phyloP scores from a whole-genome alignment of 352 stramenopile genomes.

The Globisporangium mamillatum region DNA sequence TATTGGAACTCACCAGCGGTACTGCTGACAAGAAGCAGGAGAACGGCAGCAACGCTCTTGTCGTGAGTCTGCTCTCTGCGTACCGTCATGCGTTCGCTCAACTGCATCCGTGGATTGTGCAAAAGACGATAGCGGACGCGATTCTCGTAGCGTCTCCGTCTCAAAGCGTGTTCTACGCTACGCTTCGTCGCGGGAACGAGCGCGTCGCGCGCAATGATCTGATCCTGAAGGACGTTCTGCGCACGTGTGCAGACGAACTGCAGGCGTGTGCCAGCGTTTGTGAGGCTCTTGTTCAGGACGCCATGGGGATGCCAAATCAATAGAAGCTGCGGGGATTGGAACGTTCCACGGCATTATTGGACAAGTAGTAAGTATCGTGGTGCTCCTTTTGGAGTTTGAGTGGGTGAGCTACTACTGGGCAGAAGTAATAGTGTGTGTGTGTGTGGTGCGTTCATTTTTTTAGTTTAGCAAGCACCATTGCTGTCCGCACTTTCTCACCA shows the following conservation, averaged over 20 bases:
- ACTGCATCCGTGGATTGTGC: conserved; percentile 15
- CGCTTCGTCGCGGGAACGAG: conserved; percentile 13
- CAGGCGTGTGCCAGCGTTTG: conserved; percentile 3
- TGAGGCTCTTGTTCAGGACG: not conserved
- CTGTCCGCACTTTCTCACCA: not conserved
- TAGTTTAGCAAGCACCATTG: not conserved
- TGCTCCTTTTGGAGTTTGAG: not conserved
- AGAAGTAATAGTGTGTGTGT: not conserved
- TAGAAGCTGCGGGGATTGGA: not conserved
- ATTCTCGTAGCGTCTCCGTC: not conserved
- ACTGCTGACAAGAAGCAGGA: not conserved
- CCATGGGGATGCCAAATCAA: not conserved
- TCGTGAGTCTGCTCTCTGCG: not conserved
- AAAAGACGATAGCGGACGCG: conserved; percentile 7
- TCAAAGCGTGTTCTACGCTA: conserved; percentile 9
- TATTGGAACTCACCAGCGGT: conserved; percentile 9
- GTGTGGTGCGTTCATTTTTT: not conserved
- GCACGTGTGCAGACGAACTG: conserved; percentile 7
- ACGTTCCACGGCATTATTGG: not conserved
- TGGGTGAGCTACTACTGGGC: not conserved
- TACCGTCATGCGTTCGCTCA: conserved; percentile 16
- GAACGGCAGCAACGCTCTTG: not conserved
- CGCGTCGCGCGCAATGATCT: conserved; percentile 12
- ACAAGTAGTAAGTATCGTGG: not conserved
- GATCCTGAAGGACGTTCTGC: not conserved